A percentile compares a stretch with the other conserved stretches of the same genome.
Conservation (phyloP, 2,329 filamentous ascomycete species). For the Diaporthe citri region DNA sequence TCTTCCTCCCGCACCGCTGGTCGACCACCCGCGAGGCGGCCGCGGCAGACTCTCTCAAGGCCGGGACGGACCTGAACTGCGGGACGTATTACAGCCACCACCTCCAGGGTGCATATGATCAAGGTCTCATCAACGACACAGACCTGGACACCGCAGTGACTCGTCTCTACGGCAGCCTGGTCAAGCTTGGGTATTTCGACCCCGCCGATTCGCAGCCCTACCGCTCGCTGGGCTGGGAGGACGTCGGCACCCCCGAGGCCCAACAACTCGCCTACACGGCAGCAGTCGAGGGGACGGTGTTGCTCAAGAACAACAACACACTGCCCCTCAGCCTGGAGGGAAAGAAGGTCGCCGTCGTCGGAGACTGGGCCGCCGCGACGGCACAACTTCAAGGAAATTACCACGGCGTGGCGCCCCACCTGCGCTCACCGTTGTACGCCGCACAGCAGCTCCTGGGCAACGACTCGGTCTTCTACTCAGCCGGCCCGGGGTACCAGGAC, state of each 20-base stretch:
- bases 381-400: slow-evolving; percentile 72
- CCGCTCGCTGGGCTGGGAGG: slow-evolving; percentile 63
- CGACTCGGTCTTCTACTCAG: slow-evolving; percentile 42
- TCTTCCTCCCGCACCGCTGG: slow-evolving; percentile 55
- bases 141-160: slow-evolving; percentile 62
- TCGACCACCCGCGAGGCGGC: slow-evolving; percentile 56
- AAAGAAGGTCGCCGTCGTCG: slow-evolving; percentile 67
- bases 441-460: slow-evolving; percentile 34
- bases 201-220: slow-evolving; percentile 58
- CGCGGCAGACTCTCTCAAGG: slow-evolving; percentile 60
- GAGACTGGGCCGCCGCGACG: slow-evolving; percentile 70
- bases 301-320: slow-evolving; percentile 67
- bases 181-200: slow-evolving; percentile 71
- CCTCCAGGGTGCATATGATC: slow-evolving; percentile 44
- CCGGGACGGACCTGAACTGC: slow-evolving; percentile 67
- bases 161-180: slow-evolving; percentile 66
- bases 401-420: slow-evolving; percentile 66
- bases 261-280: slow-evolving; percentile 69
- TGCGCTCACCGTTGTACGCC: slow-evolving; percentile 65
- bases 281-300: slow-evolving; percentile 59
- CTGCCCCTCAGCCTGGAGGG: slow-evolving; percentile 63
- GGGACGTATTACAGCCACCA: slow-evolving; percentile 45
- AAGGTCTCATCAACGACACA: slow-evolving; percentile 57
- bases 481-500: slow-evolving; percentile 43
- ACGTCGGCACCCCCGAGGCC: slow-evolving; percentile 67